phyloP scores from a whole-genome alignment of 345 rosid species.

The Noccaea caerulescens region DNA sequence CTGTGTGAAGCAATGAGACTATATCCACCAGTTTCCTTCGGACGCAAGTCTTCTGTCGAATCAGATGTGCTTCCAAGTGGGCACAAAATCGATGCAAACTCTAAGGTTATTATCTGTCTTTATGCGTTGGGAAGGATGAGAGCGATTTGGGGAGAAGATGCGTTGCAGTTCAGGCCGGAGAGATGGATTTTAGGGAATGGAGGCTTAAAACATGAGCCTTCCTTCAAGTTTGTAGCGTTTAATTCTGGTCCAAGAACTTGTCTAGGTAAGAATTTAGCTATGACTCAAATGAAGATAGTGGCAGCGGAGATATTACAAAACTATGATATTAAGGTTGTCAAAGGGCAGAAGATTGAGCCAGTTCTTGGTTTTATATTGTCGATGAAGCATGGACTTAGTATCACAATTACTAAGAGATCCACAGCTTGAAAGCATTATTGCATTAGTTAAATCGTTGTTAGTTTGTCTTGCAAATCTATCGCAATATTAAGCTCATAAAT shows the following conservation, averaged over 20 bases:
- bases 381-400: slow-evolving; percentile 4
- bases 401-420: neutral
- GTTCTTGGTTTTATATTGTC: neutral
- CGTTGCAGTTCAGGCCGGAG: slow-evolving; percentile 40
- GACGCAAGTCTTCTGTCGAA: slow-evolving; percentile 11
- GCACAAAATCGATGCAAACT: slow-evolving; percentile 23
- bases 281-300: neutral
- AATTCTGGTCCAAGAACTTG: slow-evolving; percentile 19
- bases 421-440: neutral
- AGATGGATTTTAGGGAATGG: slow-evolving; percentile 24
- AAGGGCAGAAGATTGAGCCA: slow-evolving; percentile 6
- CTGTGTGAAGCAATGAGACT: slow-evolving; percentile 43
- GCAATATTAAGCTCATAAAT: too few relatives aligned
- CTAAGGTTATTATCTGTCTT: slow-evolving; percentile 14
- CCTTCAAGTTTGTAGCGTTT: slow-evolving; percentile 6
- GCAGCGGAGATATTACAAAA: slow-evolving; percentile 2
- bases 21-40: slow-evolving; percentile 38
- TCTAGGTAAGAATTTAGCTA: neutral
- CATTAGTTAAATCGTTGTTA: too few relatives aligned
- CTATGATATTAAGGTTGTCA: neutral
- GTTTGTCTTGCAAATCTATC: too few relatives aligned
- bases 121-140: slow-evolving; percentile 46
- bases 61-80: slow-evolving; percentile 45
- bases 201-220: neutral
- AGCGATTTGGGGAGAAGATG: slow-evolving; percentile 35